These are phyloP conservation scores for Rehmannia glutinosa DNA, from an alignment of 257 asterid genomes.

Conservation along the genomic window DNA sequence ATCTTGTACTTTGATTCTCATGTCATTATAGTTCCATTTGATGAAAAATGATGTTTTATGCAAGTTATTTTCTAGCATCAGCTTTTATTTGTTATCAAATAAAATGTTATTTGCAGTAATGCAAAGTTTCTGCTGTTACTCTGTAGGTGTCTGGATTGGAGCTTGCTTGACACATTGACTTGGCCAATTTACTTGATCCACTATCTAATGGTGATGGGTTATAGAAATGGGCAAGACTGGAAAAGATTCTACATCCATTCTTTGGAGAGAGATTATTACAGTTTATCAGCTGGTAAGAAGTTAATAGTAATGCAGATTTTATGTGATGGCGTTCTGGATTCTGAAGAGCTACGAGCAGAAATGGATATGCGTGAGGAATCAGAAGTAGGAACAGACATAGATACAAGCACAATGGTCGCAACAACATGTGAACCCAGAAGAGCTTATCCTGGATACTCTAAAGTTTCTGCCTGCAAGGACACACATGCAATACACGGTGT, in stretches of 20 bases:
- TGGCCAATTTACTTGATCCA: conserved; percentile 75
- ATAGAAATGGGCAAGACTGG: conserved; percentile 56
- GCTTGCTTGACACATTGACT: conserved; percentile 74
- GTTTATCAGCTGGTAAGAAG: conserved; percentile 61
- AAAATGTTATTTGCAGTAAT: not conserved
- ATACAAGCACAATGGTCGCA: conserved; percentile 32
- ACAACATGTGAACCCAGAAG: conserved; percentile 46
- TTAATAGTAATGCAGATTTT: conserved; percentile 63
- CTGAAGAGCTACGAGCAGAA: conserved; percentile 72
- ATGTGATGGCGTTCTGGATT: conserved; percentile 69
- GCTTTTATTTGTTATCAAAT: not conserved
- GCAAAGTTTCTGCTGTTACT: conserved; percentile 5
- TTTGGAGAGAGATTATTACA: conserved; percentile 66
- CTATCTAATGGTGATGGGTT: conserved; percentile 55
- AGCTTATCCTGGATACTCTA: conserved; percentile 55
- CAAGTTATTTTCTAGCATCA: not conserved
- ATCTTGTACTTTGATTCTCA: conserved; percentile 3
- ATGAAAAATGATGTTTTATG: not conserved
- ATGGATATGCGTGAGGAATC: conserved; percentile 63
- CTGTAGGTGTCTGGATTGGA: conserved; percentile 76
- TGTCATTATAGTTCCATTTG: conserved; percentile 9
- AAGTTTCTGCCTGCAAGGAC: conserved; percentile 50
- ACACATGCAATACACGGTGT: conserved; percentile 31
- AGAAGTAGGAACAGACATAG: conserved; percentile 62
- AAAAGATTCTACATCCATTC: conserved; percentile 57